Evolutionary conservation across 371 early-diverging fungal species (phyloP), one percentile per base, ranked within the genome.

Genomic region (Parasitella parasitica): DNA sequence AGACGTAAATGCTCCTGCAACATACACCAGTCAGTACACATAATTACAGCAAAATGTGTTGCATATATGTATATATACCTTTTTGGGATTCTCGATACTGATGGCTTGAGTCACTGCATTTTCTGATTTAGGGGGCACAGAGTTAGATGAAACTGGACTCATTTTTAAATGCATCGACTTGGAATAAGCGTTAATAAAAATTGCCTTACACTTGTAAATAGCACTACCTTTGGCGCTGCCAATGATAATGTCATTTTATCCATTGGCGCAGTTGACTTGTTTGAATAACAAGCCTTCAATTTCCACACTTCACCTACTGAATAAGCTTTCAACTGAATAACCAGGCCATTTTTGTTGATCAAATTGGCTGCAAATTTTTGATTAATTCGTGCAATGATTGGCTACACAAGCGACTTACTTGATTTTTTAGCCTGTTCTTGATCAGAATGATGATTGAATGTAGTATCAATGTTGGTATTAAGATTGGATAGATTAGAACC

Each of bases 321-420:
- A 26, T 66, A 63, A 6, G 77, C 65, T 16, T 78, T 75, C 48
- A 83, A 66, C 38, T 71, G 69, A 48, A 84, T 72, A 13, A 59
- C 50, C 13, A 86, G 59, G 1, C 86, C 92, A 66, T 89, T 89
- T 66, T 90, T 92, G 61, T 87, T 81, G 60, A 85, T 57, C 56
- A 91, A 62, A 12, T 52, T 50, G 13, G 30, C 50, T 50, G n/a
- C n/a, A n/a, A n/a, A n/a, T n/a, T n/a, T n/a, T n/a, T n/a, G n/a
- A n/a, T 41, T 20, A 41, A 6, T 20, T 6, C 16, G 41, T 8
- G 27, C 27, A 24, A n/a, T 4, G 26, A 48, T 48, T 1, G 0
- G 11, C 7, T 48, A 50, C 41, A 20, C 16, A 4, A 6, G 2
- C 7, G 22, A 11, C 30, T 43, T 56, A 60, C 59, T 46, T 16